Evolutionary conservation across 2,329 filamentous ascomycete species (phyloP), one percentile per base, ranked within the genome.

Genomic region (Chrysoporthe puriensis): DNA sequence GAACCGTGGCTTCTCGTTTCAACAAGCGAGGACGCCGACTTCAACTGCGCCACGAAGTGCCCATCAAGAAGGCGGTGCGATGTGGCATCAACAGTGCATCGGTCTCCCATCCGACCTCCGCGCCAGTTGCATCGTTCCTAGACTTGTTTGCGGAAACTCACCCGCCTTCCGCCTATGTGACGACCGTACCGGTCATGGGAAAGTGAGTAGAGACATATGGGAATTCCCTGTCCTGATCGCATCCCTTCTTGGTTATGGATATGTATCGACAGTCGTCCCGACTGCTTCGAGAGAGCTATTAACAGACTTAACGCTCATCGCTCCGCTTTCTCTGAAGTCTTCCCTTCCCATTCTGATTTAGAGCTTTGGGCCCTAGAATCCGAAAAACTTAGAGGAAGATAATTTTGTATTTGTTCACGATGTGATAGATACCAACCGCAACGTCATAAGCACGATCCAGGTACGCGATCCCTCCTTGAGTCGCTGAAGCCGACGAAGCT

Each of bases 401-500:
- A 9, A 9, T 40, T 40, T 9, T 40, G 36, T 5, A 40, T 40
- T 40, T 6, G 5, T 6, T 40, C 36, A 40, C 36, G 9, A 40
- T 21, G 48, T 52, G 48, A n/a, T 26, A 14, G 16, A 52, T 4
- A 16, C 50, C 32, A 34, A 16, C 50, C 16, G 11, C n/a, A 3
- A 16, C 57, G 14, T 8, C 42, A 43, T 44, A 60, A 40, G 42
- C 88, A 85, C 74, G 86, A 86, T 0, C 76, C 79, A 0, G 77
- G 81, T 18, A 74, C 81, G 0, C 71, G 78, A 13, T 79, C 80
- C 5, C 74, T 84, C 11, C 76, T 87, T 8, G 71, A 74, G 5
- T 79, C 78, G 3, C 72, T 86, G 21, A 77, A 75, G 46, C 77
- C 79, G 1, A 74, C 73, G 42, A 79, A 77, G n/a, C 78, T 82